Conservation (phyloP, 495 filamentous ascomycete genomes). For the Aspergillus campestris region DNA sequence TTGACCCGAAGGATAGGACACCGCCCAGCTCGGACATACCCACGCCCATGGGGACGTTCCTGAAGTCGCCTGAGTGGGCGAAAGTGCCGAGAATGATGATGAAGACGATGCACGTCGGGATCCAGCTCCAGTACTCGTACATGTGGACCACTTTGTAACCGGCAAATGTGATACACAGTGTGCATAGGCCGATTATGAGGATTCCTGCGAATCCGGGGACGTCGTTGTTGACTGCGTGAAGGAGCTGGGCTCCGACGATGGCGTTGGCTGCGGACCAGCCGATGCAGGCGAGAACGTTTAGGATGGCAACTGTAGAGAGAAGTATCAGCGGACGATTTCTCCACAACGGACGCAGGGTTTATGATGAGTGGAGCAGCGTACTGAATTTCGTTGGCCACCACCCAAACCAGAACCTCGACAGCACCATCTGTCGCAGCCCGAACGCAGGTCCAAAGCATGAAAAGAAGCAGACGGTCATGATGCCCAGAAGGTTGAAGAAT, state of each 20-base stretch:
- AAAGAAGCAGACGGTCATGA: constrained; percentile 71
- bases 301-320: constrained; percentile 48
- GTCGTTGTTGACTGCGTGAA: constrained; percentile 63
- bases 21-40: constrained; percentile 55
- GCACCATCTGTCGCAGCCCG: constrained; percentile 76
- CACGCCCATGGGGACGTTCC: constrained; percentile 53
- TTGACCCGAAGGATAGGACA: constrained; percentile 64
- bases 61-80: constrained; percentile 65
- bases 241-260: constrained; percentile 75
- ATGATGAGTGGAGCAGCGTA: constrained; percentile 38
- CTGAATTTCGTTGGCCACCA: constrained; percentile 63
- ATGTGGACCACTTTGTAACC: constrained; percentile 75
- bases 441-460: constrained; percentile 70
- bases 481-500: constrained; percentile 71
- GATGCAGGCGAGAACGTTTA: constrained; percentile 70
- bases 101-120: constrained; percentile 71
- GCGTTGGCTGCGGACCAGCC: constrained; percentile 71
- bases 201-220: constrained; percentile 72
- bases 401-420: constrained; percentile 77
- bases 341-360: background rate
- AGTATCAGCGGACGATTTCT: background rate
- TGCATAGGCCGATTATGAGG: constrained; percentile 64
- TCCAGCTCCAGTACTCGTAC: constrained; percentile 75
- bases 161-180: constrained; percentile 62
- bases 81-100: constrained; percentile 66